A percentile compares a stretch with the other conserved stretches of the same genome.
phyloP scores from a whole-genome alignment of 225 moss, liverwort and hornwort species.

The Pleurozium schreberi region DNA sequence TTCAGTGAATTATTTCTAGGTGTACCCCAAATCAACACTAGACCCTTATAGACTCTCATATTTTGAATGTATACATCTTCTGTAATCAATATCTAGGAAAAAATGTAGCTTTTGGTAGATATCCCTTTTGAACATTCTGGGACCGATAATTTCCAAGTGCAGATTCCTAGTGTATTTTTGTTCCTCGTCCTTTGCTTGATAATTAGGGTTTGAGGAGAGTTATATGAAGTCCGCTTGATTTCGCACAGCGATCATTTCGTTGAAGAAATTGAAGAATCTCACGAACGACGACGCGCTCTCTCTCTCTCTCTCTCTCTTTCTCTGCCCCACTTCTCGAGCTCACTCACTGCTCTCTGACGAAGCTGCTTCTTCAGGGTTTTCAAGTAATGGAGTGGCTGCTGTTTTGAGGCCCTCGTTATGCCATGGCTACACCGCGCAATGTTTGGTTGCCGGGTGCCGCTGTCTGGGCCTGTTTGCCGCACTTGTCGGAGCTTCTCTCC shows the following conservation, averaged over 20 bases:
- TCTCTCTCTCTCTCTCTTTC: neutral
- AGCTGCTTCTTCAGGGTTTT: neutral
- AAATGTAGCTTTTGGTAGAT: neutral
- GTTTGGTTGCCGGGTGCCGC: constrained; percentile 43
- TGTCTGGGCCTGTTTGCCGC: constrained; percentile 35
- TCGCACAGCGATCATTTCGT: neutral
- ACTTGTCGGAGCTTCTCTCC: neutral
- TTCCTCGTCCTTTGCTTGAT: neutral
- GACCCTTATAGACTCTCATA: neutral
- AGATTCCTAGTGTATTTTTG: neutral
- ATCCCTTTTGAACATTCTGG: too few relatives aligned
- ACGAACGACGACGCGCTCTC: too few relatives aligned
- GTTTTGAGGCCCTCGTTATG: neutral
- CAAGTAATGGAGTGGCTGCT: neutral
- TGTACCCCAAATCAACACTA: neutral
- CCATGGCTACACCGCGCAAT: constrained; percentile 11
- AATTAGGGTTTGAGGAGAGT: neutral
- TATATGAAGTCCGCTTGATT: neutral
- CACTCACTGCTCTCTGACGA: neutral
- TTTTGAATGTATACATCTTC: neutral
- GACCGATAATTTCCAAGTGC: neutral
- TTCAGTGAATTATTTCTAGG: neutral
- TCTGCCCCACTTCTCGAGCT: too few relatives aligned
- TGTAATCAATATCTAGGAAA: too few relatives aligned
- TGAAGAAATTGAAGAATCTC: neutral